Evolutionary conservation across 495 filamentous ascomycete genomes (phyloP).

Genomic region (Peziza echinospora): DNA sequence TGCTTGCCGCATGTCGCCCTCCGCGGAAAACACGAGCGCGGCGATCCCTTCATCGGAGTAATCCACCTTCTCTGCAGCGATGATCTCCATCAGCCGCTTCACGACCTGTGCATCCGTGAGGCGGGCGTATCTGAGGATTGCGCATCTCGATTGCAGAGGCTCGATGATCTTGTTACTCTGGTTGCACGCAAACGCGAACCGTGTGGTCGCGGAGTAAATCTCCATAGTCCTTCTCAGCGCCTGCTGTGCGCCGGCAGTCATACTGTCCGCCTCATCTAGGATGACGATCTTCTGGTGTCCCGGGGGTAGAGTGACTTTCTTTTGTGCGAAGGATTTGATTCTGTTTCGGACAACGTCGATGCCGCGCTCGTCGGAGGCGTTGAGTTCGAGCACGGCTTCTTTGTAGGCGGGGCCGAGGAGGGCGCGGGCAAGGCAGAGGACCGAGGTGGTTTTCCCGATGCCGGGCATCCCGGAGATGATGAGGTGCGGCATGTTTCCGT

Average conservation of each 20-base stretch:
- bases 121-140: slow-evolving; percentile 83
- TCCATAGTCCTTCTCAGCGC: slow-evolving; percentile 94
- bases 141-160: slow-evolving; percentile 85
- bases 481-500: slow-evolving; percentile 98
- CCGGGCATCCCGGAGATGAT: slow-evolving; percentile 99
- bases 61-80: slow-evolving; percentile 65
- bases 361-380: slow-evolving; percentile 87
- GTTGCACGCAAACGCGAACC: slow-evolving; percentile 97
- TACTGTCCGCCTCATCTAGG: slow-evolving; percentile 91
- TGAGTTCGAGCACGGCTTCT: slow-evolving; percentile 89
- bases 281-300: slow-evolving; percentile 93
- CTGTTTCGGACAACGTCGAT: slow-evolving; percentile 98
- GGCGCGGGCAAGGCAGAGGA: slow-evolving; percentile 81
- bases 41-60: slow-evolving; percentile 87
- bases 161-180: slow-evolving; percentile 99
- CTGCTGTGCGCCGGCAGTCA: slow-evolving; percentile 93
- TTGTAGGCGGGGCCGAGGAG: slow-evolving; percentile 87
- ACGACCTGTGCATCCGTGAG: slow-evolving; percentile 85
- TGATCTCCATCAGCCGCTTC: slow-evolving; percentile 73
- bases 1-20: slow-evolving; percentile 97
- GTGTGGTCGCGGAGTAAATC: slow-evolving; percentile 89
- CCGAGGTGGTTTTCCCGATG: slow-evolving; percentile 95
- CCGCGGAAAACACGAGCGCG: slow-evolving; percentile 85
- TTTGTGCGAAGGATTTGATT: slow-evolving; percentile 97
- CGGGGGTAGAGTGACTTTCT: slow-evolving; percentile 85